Base-by-base conservation (phyloP, 495 filamentous ascomycete species). In the Hypomontagnella submonticulosa region DNA sequence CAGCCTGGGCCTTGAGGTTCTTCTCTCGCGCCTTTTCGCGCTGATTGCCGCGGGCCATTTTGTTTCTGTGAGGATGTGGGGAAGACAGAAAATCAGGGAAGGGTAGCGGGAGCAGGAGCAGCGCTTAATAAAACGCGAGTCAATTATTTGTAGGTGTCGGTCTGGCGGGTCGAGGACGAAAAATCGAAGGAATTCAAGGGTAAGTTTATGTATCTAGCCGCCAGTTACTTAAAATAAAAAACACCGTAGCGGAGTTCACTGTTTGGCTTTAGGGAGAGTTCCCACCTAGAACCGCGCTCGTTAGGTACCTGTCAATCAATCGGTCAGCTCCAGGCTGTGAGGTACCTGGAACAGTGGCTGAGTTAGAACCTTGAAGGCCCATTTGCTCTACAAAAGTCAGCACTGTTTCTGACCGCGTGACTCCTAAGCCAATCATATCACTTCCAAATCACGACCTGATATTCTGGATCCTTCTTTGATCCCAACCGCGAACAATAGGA, bases 1-100 rank as follows among this genome's bases (percentile, higher is more conserved):
- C 63, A 27, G 83, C 79, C 48, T 80, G 72, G 73, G 87, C 86
- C 82, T 93, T 92, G 74, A 86, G 84, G 71, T 83, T 88, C 78
- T 92, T 92, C 77, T 90, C 89, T 59, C 93, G 90, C 71, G 89
- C 91, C 76, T 90, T 90, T 54, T 97, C 92, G 72, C 93, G 87
- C 83, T 97, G 93, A 74, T 97, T 97, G 66, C 93, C 93, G 74
- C 93, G 90, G 58, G 93, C 87, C 93, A 97, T 97, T 33, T 74
- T 84, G 10, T 37, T 18, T 51, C 32, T 54, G 57, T 18, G 55
- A 42, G 16, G 27, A 15, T 37, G 19, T 43, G 60, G 44, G 12
- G 38, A 47, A 53, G 59, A 16, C 9, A 50, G 9, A 46, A 16
- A 41, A 40, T n/a, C 23, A 58, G 47, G 15, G 57, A 55, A 50